Evolutionary conservation across 163 green algal species (phyloP), one percentile per base, ranked within the genome.

Genomic region (Scenedesmus sp.): DNA sequence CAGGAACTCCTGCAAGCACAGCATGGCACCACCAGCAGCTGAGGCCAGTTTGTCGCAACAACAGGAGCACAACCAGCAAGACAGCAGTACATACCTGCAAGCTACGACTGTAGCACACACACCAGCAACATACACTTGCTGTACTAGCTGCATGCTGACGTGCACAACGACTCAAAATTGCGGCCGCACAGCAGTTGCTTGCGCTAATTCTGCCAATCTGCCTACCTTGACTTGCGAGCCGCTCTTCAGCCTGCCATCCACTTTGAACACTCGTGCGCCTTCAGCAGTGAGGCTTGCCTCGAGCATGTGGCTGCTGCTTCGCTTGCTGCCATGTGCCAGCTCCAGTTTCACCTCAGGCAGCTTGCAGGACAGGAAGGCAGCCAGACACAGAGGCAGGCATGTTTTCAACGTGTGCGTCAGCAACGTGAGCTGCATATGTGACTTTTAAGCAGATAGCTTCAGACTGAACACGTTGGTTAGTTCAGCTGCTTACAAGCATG

Each of bases 171-270:
- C 16, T 23, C 34, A 7, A 81, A 26, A 23, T n/a, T n/a, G n/a
- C n/a, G n/a, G n/a, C n/a, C n/a, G n/a, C n/a, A n/a, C n/a, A n/a
- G n/a, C n/a, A n/a, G n/a, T n/a, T 55, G 5, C 23, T 13, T 23
- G 23, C 18, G 1, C 60, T 74, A 20, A 13, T 77, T 9, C n/a
- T 64, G 26, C 26, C 66, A 4, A 4, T 46, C 12, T 52, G 7
- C 92, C 20, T 52, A 95, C 94, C 91, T 94, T 95, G 59, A 96
- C 70, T 56, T 94, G 91, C 18, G 86, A 54, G 54, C 84, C 84
- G 1, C 57, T 95, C 34, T 66, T 82, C 3, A 64, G 26, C 56
- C 83, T 89, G 9, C 94, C 92, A 23, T 95, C 89, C 0, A 95
- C 6, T 34, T 77, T 81, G 77, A 92, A 95, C 0, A 66, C 52